These are phyloP conservation scores for Cryoendolithus antarcticus DNA, from an alignment of 2,329 filamentous ascomycete species.

Conservation along the genomic window DNA sequence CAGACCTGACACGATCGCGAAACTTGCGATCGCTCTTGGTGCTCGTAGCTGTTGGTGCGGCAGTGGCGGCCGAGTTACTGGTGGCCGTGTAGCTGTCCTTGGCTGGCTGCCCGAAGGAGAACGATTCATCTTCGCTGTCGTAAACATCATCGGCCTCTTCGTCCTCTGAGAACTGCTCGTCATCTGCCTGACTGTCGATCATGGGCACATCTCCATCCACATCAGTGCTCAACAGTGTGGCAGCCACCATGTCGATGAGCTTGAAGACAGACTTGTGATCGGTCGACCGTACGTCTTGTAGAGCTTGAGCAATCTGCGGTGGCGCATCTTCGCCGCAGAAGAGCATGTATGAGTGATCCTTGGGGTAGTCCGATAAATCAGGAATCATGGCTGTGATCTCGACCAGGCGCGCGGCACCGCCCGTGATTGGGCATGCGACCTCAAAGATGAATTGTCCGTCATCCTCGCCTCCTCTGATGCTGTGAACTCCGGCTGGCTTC, in stretches of 20 bases:
- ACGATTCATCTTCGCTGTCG: constrained; percentile 25
- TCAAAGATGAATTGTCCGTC: constrained; percentile 59
- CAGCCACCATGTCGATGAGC: constrained; percentile 36
- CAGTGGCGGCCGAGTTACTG: constrained; percentile 1
- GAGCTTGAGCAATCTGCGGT: constrained; percentile 25
- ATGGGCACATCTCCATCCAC: constrained; percentile 32
- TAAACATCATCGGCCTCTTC: constrained; percentile 20
- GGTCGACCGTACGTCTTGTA: constrained; percentile 35
- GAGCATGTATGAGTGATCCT: constrained; percentile 44
- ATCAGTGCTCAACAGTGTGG: constrained; percentile 19
- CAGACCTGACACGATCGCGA: constrained; percentile 26
- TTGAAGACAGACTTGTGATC: constrained; percentile 36
- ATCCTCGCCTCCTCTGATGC: constrained; percentile 50
- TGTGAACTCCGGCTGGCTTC: constrained; percentile 37
- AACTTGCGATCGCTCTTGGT: constrained; percentile 5
- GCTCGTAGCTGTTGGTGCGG: constrained; percentile 1
- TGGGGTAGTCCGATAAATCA: constrained; percentile 51
- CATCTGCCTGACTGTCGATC: constrained; percentile 24
- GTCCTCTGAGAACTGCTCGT: constrained; percentile 25
- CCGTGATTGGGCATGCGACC: neutral
- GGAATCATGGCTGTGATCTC: constrained; percentile 26
- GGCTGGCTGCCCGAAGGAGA: constrained; percentile 8
- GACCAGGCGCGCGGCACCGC: constrained; percentile 6
- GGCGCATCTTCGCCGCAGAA: constrained; percentile 40
- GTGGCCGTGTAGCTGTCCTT: neutral